A percentile compares a stretch with the other conserved stretches of the same genome.
Conservation (phyloP, 1,139 yeast genomes). For the Blastobotrys illinoisensis region DNA sequence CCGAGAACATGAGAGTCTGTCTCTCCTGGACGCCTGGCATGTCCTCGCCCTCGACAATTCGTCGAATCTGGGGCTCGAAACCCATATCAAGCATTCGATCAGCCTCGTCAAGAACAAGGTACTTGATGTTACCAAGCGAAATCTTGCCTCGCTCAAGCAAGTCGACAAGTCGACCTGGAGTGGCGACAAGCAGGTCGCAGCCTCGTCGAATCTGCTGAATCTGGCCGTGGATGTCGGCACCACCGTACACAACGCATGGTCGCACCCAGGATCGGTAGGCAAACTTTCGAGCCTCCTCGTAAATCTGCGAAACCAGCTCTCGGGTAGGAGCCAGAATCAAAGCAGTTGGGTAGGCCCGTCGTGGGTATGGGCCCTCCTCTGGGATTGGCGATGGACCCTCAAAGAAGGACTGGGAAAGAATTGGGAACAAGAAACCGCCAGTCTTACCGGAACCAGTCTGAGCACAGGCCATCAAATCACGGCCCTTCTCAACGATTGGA, state of each 20-base stretch:
- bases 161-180: constrained; percentile 98
- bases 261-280: constrained; percentile 98
- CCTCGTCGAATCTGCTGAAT: constrained; percentile 88
- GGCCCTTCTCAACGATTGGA: constrained; percentile 90
- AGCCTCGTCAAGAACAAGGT: constrained; percentile 95
- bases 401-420: constrained; percentile 82
- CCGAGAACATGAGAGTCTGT: constrained; percentile 97
- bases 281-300: constrained; percentile 91
- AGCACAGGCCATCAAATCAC: constrained; percentile 99
- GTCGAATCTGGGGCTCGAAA: constrained; percentile 98
- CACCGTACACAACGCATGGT: constrained; percentile 97
- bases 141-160: constrained; percentile 91
- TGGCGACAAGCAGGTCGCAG: constrained; percentile 92
- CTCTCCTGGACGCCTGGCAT: constrained; percentile 89
- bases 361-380: constrained; percentile 41
- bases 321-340: constrained; percentile 97
- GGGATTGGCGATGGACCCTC: constrained; percentile 71
- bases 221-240: constrained; percentile 89
- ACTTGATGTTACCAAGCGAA: constrained; percentile 83
- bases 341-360: constrained; percentile 90
- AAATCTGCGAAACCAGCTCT: constrained; percentile 95
- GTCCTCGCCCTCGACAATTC: constrained; percentile 94
- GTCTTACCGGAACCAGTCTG: constrained; percentile 99
- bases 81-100: constrained; percentile 99
- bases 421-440: constrained; percentile 99